Conservation (phyloP, 495 filamentous ascomycete genomes). For the Cercophora samala region DNA sequence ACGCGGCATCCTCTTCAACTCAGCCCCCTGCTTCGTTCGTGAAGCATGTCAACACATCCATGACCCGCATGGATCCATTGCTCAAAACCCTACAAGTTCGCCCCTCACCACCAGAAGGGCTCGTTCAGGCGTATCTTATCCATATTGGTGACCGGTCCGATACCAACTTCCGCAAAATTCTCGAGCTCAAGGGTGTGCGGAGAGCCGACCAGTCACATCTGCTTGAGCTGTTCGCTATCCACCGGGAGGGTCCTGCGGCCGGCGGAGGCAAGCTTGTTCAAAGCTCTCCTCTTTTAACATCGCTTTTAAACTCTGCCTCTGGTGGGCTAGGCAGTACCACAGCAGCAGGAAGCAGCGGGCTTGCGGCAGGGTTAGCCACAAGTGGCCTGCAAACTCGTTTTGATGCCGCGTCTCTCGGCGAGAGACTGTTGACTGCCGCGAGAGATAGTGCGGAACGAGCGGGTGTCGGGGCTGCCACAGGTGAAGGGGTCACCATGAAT, state of each 20-base stretch:
- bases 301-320: constrained; percentile 47
- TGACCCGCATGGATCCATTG: constrained; percentile 83
- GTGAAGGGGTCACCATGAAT: constrained; percentile 66
- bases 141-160: constrained; percentile 89
- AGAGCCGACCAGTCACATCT: constrained; percentile 78
- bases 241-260: constrained; percentile 60
- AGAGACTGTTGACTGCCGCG: constrained; percentile 73
- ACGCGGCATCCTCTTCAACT: constrained; percentile 39
- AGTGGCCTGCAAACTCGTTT: constrained; percentile 60
- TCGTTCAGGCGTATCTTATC: constrained; percentile 95
- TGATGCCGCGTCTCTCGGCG: constrained; percentile 74
- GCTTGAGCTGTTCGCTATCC: constrained; percentile 83
- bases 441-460: constrained; percentile 84
- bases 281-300: constrained; percentile 59
- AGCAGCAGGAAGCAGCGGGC: constrained; percentile 13
- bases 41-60: constrained; percentile 82
- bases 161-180: constrained; percentile 92
- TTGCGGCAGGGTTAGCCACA: constrained; percentile 36
- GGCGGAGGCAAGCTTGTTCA: constrained; percentile 57
- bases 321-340: background rate
- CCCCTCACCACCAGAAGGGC: constrained; percentile 82
- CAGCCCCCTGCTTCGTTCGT: constrained; percentile 62
- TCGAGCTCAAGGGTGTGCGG: constrained; percentile 87
- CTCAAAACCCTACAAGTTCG: constrained; percentile 97
- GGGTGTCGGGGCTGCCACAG: constrained; percentile 65